These are phyloP conservation scores for Russula lepida DNA, from an alignment of 768 basidiomycete genomes.

Conservation along the genomic window DNA sequence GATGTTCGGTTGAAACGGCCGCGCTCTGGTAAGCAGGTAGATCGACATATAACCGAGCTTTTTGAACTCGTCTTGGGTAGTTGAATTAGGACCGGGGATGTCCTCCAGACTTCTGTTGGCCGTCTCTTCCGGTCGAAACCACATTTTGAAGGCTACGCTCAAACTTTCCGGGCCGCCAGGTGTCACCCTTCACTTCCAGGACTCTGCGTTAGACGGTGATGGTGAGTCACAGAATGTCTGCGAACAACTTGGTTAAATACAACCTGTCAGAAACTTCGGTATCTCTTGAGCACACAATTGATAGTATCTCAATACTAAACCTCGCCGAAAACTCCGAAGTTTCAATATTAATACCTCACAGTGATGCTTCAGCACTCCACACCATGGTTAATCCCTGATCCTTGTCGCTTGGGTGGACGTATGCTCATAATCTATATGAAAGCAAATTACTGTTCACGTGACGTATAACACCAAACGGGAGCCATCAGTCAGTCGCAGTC, in stretches of 20 bases:
- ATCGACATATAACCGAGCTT: conserved; percentile 13
- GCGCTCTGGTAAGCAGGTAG: conserved; percentile 23
- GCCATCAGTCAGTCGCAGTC: conserved; percentile 42
- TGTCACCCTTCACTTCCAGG: conserved; percentile 36
- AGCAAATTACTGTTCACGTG: conserved; percentile 64
- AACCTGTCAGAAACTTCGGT: conserved; percentile 11
- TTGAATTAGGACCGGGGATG: conserved; percentile 57
- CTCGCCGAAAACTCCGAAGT: conserved; percentile 40
- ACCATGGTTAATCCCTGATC: conserved; percentile 45
- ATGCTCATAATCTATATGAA: conserved; percentile 4
- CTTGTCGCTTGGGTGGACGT: neutral
- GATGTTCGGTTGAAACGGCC: conserved; percentile 59
- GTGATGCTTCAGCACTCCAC: conserved; percentile 51
- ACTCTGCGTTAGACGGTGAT: conserved; percentile 34
- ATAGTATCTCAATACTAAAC: conserved; percentile 40
- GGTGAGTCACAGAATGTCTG: conserved; percentile 24
- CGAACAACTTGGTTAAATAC: neutral
- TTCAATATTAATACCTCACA: conserved; percentile 54
- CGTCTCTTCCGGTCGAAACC: conserved; percentile 63
- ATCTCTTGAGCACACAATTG: conserved; percentile 33
- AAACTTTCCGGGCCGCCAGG: conserved; percentile 49
- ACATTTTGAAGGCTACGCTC: conserved; percentile 44
- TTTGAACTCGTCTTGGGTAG: neutral
- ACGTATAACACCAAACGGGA: conserved; percentile 58
- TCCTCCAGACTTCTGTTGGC: conserved; percentile 45